A percentile compares a stretch with the other conserved stretches of the same genome.
These are phyloP conservation scores for Globisporangium irregulare DNA, from an alignment of 352 stramenopile species.

Conservation along the genomic window DNA sequence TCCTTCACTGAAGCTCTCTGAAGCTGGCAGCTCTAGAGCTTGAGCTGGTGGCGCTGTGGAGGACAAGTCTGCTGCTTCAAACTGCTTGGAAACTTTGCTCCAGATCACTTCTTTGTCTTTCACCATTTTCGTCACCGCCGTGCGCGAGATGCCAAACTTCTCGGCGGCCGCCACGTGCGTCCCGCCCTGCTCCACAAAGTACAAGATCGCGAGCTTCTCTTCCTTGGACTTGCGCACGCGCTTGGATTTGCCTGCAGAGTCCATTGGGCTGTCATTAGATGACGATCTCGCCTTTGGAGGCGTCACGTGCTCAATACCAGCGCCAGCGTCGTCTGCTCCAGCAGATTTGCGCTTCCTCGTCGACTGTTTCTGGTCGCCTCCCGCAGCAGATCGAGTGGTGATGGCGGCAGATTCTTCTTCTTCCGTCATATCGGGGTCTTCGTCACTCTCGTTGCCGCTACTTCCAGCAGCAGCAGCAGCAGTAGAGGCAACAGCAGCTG, in stretches of 20 bases:
- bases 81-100: slow-evolving; percentile 6
- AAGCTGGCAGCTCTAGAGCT: not conserved
- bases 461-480: not conserved
- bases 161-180: slow-evolving; percentile 44
- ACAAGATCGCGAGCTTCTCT: slow-evolving; percentile 50
- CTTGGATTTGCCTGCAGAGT: slow-evolving; percentile 22
- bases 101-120: slow-evolving; percentile 49
- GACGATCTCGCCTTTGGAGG: not conserved
- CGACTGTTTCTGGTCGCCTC: not conserved
- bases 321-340: not conserved
- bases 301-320: not conserved
- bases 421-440: slow-evolving; percentile 6
- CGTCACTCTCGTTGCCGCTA: slow-evolving; percentile 1
- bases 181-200: slow-evolving; percentile 52
- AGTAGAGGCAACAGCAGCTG: not conserved
- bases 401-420: not conserved
- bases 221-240: slow-evolving; percentile 47
- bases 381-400: not conserved
- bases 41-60: not conserved
- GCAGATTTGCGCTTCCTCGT: slow-evolving; percentile 13
- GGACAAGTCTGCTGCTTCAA: not conserved
- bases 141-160: slow-evolving; percentile 55
- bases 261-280: not conserved
- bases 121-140: slow-evolving; percentile 58
- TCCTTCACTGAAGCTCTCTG: not conserved